Percentiles rank a stretch among this genome's conserved stretches.
Evolutionary conservation across 306 rosid genomes (phyloP).

Genomic region (Leucaena leucocephala): DNA sequence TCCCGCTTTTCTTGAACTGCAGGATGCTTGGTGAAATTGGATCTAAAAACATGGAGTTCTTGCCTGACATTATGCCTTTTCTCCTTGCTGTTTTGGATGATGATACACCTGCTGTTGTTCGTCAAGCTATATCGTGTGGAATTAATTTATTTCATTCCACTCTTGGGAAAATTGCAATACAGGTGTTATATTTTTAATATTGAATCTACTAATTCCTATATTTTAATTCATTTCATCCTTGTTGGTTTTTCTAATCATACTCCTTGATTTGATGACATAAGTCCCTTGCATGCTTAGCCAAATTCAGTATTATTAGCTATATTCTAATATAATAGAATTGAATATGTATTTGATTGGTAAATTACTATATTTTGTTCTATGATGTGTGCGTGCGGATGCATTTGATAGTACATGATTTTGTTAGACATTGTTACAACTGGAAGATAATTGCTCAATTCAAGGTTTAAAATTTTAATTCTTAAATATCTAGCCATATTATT

Average conservation of each 20-base stretch:
- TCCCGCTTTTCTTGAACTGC: conserved; percentile 23
- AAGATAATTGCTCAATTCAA: not conserved
- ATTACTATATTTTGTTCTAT: conserved; percentile 6
- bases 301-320: conserved; percentile 12
- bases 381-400: not conserved
- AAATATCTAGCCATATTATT: conserved; percentile 9
- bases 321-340: not conserved
- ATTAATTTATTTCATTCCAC: conserved; percentile 61
- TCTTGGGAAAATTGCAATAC: conserved; percentile 66
- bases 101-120: conserved; percentile 79
- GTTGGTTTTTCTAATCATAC: not conserved
- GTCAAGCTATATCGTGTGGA: conserved; percentile 75
- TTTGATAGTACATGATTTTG: not conserved
- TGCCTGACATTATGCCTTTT: conserved; percentile 80
- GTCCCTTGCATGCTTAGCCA: not conserved
- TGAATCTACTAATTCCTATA: not conserved
- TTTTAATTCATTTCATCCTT: conserved; percentile 4
- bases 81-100: conserved; percentile 65
- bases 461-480: not conserved
- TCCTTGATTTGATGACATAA: not conserved
- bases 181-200: conserved; percentile 51
- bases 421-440: conserved; percentile 24
- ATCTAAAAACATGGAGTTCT: conserved; percentile 60
- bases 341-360: not conserved
- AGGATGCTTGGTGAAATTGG: conserved; percentile 95